Conservation (phyloP, 75 land plant species). For the Isoetes taiwanensis region DNA sequence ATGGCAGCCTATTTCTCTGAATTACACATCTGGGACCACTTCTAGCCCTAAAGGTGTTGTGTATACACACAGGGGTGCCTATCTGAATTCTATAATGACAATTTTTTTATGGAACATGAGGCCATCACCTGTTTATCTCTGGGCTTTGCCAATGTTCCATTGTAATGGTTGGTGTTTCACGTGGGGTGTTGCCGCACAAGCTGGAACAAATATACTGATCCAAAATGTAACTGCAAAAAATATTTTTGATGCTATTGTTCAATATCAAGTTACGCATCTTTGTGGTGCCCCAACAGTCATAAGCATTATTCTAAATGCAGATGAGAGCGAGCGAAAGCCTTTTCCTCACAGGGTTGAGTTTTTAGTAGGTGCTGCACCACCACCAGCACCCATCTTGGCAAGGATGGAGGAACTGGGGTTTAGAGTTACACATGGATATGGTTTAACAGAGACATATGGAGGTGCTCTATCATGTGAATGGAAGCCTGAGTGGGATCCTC, state of each 20-base stretch:
- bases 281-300: slow-evolving; percentile 72
- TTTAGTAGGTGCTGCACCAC: slow-evolving; percentile 63
- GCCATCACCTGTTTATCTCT: slow-evolving; percentile 11
- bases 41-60: slow-evolving; percentile 73
- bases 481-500: slow-evolving; percentile 49
- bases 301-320: slow-evolving; percentile 47
- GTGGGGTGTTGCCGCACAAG: slow-evolving; percentile 31
- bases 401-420: slow-evolving; percentile 58
- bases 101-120: slow-evolving; percentile 21
- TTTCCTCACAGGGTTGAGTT: slow-evolving; percentile 32
- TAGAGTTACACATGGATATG: slow-evolving; percentile 52
- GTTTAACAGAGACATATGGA: slow-evolving; percentile 62
- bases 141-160: slow-evolving; percentile 30
- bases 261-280: slow-evolving; percentile 24
- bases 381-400: slow-evolving; percentile 50
- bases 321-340: slow-evolving; percentile 13
- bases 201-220: slow-evolving; percentile 25
- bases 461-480: slow-evolving; percentile 41
- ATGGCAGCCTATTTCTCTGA: slow-evolving; percentile 51
- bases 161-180: slow-evolving; percentile 33
- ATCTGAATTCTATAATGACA: slow-evolving; percentile 19
- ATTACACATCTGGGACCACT: slow-evolving; percentile 86
- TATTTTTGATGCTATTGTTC: slow-evolving; percentile 9
- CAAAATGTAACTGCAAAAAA: slow-evolving; percentile 12
- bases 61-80: slow-evolving; percentile 36